Evolutionary conservation across 1,139 yeast species (phyloP), one percentile per base, ranked within the genome.

Genomic region (Lodderomyces orthopsilosis): DNA sequence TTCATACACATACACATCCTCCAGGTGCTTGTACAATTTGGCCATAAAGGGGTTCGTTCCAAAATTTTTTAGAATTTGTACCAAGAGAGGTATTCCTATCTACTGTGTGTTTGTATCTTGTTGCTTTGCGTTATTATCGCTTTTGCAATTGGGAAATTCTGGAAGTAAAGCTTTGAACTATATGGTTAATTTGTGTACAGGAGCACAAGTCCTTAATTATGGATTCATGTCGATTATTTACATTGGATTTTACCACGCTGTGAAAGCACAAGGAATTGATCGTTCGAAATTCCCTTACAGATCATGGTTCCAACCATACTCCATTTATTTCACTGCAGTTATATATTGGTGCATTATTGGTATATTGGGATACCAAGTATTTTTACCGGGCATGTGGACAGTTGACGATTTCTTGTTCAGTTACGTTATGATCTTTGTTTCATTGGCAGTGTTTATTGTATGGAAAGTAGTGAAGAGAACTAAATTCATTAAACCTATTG

Each of bases 11-110:
- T 70, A 66, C 48, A 68, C 74, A 46, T 68, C 74, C 3, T 65
- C 73, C 12, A 59, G 76, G 56, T 69, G 69, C 2, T 62, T 71
- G 39, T 70, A 65, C 41, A 72, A 70, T 3, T 63, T 70, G 47
- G 65, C 75, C 3, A 52, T 53, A 41, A 62, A 65, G 51, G 75
- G 75, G 1, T 69, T 66, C 49, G 73, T 68, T 3, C 76, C 77
- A 15, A 54, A 51, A 41, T 53, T 70, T 41, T 64, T 70, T 42
- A 57, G 58, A 22, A 59, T 54, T 42, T 65, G 70, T 55, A 66
- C 84, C 37, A 24, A 34, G 9, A 27, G 42, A 3, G 53, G 53
- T 21, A 44, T 49, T 17, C 53, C 53, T 8, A 43, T 43, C 24
- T 59, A 57, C 22, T 74, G 73, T 4, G 63, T 70, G 14, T 43